Evolutionary conservation across 2,329 filamentous ascomycete genomes (phyloP), one percentile per base, ranked within the genome.

Genomic region (Fusarium brachygibbosum): DNA sequence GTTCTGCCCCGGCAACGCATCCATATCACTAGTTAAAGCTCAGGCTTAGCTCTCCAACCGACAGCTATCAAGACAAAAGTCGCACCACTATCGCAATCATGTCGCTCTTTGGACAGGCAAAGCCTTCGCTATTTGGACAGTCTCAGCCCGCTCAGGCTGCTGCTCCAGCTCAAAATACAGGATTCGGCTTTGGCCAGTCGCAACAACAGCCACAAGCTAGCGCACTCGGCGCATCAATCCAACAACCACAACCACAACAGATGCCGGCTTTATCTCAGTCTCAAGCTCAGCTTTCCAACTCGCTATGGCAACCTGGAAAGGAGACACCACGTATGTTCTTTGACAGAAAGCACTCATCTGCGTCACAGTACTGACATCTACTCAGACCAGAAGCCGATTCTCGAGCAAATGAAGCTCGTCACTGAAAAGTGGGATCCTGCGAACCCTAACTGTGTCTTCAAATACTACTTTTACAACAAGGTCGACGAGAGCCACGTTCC

Each of bases 391-490:
- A 93, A 93, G 77, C 88, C 90, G 48, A 87, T 94, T 44, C 85
- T 88, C 21, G 90, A 94, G 59, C 92, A 95, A 78, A 92, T 94
- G 78, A 83, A 86, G 64, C 83, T 89, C 28, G 85, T 96, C 40
- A 82, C 88, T 53, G 84, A 88, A 63, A 94, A 94, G 81, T 96
- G 93, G 93, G 85, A 92, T 65, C 89, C 91, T 2, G 79, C 84
- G 28, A 87, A 85, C 77, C 85, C 88, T 23, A 88, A 88, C 76
- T 94, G 91, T 73, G 88, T 87, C 29, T 93, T 96, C 82, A 91
- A 93, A 78, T 85, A 92, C 76, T 95, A 95, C 82, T 93, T 96
- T 78, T 97, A 96, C 85, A 96, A 96, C 81, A 89, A 92, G 70
- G 92, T 94, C 67, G 90, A 91, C 68, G 88, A 91, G 74, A 87